Percentiles rank a stretch among this genome's conserved stretches.
These are phyloP conservation scores for Globisporangium alternatum DNA, from an alignment of 352 stramenopile species.

Conservation along the genomic window DNA sequence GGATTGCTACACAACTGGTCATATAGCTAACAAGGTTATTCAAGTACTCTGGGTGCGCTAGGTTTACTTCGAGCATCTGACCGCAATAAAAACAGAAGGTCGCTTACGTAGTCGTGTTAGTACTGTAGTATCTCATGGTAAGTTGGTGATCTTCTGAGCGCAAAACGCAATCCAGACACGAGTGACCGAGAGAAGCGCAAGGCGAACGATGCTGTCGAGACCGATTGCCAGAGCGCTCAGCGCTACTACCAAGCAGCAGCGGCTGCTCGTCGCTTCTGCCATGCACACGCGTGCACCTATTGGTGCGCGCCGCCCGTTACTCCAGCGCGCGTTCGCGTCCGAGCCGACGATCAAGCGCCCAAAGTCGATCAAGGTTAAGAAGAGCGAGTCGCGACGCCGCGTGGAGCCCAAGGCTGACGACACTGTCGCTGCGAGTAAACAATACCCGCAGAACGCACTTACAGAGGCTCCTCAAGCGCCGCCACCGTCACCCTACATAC, in stretches of 20 bases:
- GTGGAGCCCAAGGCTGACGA: constrained; percentile 39
- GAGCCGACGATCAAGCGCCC: constrained; percentile 41
- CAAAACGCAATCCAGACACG: no score
- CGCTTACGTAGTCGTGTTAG: no score
- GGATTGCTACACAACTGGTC: no score
- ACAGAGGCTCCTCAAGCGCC: constrained; percentile 22
- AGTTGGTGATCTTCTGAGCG: no score
- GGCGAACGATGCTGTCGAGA: not conserved
- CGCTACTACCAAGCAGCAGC: not conserved
- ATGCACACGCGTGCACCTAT: not conserved
- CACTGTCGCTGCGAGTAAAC: constrained; percentile 1
- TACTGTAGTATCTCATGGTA: no score
- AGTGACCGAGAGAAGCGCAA: constrained; percentile 66
- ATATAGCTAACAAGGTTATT: no score
- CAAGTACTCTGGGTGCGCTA: no score
- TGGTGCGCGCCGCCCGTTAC: not conserved
- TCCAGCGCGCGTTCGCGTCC: constrained; percentile 33
- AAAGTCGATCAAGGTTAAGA: constrained; percentile 68
- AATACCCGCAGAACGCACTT: constrained; percentile 31
- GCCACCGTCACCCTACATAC: constrained; percentile 28
- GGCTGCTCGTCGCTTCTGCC: not conserved
- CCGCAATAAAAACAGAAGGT: no score
- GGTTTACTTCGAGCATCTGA: no score
- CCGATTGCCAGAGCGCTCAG: not conserved
- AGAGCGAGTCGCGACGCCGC: constrained; percentile 54